Conservation (phyloP, 1,139 yeast genomes). For the Blastobotrys niveus region DNA sequence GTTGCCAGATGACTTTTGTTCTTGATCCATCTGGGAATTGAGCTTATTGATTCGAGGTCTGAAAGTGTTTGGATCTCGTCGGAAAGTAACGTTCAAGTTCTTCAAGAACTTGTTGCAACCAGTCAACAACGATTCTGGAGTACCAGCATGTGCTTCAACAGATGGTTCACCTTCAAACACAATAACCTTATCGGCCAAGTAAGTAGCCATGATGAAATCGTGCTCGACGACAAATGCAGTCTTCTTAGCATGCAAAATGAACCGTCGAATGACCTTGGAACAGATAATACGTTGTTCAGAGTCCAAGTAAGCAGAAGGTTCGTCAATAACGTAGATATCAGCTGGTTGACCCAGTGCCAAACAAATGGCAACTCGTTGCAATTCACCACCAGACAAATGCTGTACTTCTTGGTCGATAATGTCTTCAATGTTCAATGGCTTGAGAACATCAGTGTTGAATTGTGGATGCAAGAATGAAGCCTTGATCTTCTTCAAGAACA, state of each 20-base stretch:
- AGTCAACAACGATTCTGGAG: constrained; percentile 87
- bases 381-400: constrained; percentile 97
- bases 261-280: constrained; percentile 96
- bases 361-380: constrained; percentile 98
- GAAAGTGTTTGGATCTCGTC: constrained; percentile 97
- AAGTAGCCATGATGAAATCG: constrained; percentile 99
- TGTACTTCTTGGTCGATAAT: constrained; percentile 97
- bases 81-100: constrained; percentile 94
- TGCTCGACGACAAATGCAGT: constrained; percentile 98
- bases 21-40: constrained; percentile 98
- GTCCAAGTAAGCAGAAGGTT: constrained; percentile 97
- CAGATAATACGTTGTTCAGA: constrained; percentile 99
- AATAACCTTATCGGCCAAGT: constrained; percentile 96
- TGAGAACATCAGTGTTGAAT: constrained; percentile 95
- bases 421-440: constrained; percentile 89
- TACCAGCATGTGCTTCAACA: constrained; percentile 68
- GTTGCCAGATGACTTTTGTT: constrained; percentile 86
- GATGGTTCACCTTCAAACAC: constrained; percentile 97
- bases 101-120: constrained; percentile 97
- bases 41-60: constrained; percentile 97
- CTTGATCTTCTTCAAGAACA: constrained; percentile 92
- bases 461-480: constrained; percentile 93
- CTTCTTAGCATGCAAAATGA: constrained; percentile 91
- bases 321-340: constrained; percentile 93
- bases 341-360: constrained; percentile 92